Percentiles rank a stretch among this genome's conserved stretches.
phyloP scores from a whole-genome alignment of 371 early-diverging fungal species.

The Parasitella parasitica region DNA sequence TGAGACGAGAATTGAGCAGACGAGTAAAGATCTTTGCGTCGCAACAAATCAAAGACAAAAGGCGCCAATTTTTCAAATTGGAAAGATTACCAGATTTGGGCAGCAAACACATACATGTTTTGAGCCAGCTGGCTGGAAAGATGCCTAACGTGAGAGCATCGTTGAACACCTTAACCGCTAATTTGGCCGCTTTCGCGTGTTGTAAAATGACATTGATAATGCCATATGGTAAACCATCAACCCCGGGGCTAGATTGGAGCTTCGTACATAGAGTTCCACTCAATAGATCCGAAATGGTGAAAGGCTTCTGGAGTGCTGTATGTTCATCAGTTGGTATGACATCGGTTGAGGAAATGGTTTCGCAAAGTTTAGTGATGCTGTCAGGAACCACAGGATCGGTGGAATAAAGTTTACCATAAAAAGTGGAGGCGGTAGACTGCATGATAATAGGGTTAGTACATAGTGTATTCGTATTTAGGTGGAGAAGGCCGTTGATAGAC shows the following conservation, averaged over 20 bases:
- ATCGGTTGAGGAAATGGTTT: neutral
- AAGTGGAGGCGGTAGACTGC: neutral
- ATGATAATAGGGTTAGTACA: neutral
- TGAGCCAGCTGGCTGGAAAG: too few relatives aligned
- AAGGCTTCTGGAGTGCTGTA: neutral
- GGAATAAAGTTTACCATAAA: neutral
- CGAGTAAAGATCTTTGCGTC: too few relatives aligned
- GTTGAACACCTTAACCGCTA: neutral
- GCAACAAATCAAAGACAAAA: too few relatives aligned
- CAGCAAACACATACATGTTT: too few relatives aligned
- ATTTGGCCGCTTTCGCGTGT: neutral
- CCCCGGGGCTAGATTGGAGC: conserved; percentile 1
- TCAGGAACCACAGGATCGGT: neutral
- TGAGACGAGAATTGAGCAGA: too few relatives aligned
- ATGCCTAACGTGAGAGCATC: too few relatives aligned
- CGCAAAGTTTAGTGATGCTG: neutral
- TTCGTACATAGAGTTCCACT: neutral
- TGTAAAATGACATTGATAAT: neutral
- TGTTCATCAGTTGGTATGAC: neutral
- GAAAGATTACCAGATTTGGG: too few relatives aligned
- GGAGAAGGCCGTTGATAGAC: neutral
- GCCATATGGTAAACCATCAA: conserved; percentile 6
- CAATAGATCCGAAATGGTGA: neutral
- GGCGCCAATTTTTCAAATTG: too few relatives aligned
- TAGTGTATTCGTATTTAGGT: neutral